Percentiles rank a stretch among this genome's conserved stretches.
These are phyloP conservation scores for Pholiota conissans DNA, from an alignment of 768 basidiomycete species.

Conservation along the genomic window DNA sequence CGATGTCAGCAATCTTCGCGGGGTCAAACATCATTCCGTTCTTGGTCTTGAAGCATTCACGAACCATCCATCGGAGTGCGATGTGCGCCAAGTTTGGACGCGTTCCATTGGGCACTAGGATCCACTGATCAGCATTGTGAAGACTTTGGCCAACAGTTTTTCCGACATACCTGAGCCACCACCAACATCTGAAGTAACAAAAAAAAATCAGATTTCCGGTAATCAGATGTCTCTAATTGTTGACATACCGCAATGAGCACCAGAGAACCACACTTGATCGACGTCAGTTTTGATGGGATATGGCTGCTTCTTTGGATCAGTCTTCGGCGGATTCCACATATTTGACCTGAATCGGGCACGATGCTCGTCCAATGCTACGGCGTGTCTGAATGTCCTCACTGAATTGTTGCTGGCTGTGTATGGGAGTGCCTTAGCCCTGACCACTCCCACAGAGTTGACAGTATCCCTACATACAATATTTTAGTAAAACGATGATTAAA, in stretches of 20 bases:
- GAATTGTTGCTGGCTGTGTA: constrained; percentile 46
- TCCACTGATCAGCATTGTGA: background rate
- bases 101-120: constrained; percentile 26
- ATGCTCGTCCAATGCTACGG: constrained; percentile 53
- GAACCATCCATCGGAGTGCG: constrained; percentile 55
- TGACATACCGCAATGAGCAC: constrained; percentile 34
- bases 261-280: constrained; percentile 55
- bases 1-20: constrained; percentile 29
- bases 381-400: constrained; percentile 52
- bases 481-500: background rate
- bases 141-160: background rate
- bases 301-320: constrained; percentile 2
- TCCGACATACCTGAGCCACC: constrained; percentile 7
- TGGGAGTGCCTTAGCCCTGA: constrained; percentile 40
- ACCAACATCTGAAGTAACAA: constrained; percentile 3
- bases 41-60: constrained; percentile 45
- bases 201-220: background rate
- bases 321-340: constrained; percentile 33
- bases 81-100: constrained; percentile 36
- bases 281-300: constrained; percentile 32
- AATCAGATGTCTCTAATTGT: no score
- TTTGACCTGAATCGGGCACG: constrained; percentile 52
- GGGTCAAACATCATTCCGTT: constrained; percentile 46
- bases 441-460: constrained; percentile 50
- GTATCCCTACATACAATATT: constrained; percentile 43